phyloP scores from a whole-genome alignment of 768 basidiomycete species.

The Sarcodon sp. region DNA sequence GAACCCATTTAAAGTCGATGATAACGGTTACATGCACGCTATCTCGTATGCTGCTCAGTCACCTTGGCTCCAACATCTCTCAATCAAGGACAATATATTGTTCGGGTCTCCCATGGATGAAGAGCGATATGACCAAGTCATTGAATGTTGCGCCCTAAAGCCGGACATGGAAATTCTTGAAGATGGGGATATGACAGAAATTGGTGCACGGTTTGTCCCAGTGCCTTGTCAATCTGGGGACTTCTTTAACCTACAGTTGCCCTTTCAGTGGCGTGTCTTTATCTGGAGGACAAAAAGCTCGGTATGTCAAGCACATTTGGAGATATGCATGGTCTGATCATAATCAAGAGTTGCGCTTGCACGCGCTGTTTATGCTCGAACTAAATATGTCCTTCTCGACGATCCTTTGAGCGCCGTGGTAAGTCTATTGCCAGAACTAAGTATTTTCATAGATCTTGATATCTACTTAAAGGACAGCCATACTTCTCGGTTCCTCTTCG shows the following conservation, averaged over 20 bases:
- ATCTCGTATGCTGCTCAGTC: constrained; percentile 37
- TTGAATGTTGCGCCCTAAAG: constrained; percentile 75
- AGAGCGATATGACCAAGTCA: constrained; percentile 57
- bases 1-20: constrained; percentile 42
- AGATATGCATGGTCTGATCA: not conserved
- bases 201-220: constrained; percentile 47
- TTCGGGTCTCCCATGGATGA: constrained; percentile 46
- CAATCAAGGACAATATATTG: constrained; percentile 49
- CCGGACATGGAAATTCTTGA: constrained; percentile 79
- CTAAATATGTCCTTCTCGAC: constrained; percentile 50
- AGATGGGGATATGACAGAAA: constrained; percentile 78
- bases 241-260: not conserved
- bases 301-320: constrained; percentile 22
- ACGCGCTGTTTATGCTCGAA: constrained; percentile 60
- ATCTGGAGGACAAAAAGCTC: constrained; percentile 75
- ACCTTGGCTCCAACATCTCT: constrained; percentile 30
- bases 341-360: constrained; percentile 61
- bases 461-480: constrained; percentile 41
- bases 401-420: constrained; percentile 78
- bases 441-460: not conserved
- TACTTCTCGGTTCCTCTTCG: constrained; percentile 49
- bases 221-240: constrained; percentile 1
- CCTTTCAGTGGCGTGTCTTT: constrained; percentile 50
- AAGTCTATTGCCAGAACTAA: constrained; percentile 15
- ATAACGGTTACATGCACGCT: constrained; percentile 42